phyloP scores from a whole-genome alignment of 1,139 yeast species.

The Diutina siamensis region DNA sequence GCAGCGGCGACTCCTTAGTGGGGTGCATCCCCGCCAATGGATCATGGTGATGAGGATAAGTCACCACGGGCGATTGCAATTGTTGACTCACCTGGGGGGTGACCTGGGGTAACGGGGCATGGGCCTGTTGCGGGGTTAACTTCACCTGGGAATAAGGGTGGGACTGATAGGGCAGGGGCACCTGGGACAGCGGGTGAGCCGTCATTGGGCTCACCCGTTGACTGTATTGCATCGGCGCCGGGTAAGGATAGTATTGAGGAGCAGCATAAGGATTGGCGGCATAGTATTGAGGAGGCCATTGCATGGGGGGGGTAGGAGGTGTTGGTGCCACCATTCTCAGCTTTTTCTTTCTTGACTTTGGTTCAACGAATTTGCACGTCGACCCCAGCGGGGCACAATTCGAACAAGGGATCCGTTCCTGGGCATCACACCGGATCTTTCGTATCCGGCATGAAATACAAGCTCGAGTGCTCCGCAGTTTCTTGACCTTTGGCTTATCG shows the following conservation, averaged over 20 bases:
- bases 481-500: constrained; percentile 5
- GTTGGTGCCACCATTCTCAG: constrained; percentile 3
- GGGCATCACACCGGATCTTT: constrained; percentile 5
- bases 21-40: background rate
- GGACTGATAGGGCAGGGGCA: constrained; percentile 1
- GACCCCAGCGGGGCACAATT: constrained; percentile 5
- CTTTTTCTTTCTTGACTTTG: constrained; percentile 3
- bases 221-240: background rate
- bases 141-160: background rate
- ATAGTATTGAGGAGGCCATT: constrained; percentile 3
- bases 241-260: constrained; percentile 1
- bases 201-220: constrained; percentile 3
- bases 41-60: background rate
- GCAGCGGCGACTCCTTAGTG: background rate
- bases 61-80: background rate
- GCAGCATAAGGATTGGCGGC: background rate
- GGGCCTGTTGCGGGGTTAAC: constrained; percentile 1
- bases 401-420: constrained; percentile 4
- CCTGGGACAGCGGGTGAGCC: background rate
- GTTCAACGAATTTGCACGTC: constrained; percentile 5
- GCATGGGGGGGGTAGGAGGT: constrained; percentile 5
- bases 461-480: constrained; percentile 5
- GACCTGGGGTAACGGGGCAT: background rate
- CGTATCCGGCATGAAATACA: constrained; percentile 5
- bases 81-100: background rate